These are phyloP conservation scores for Raffaelea arxii DNA, from an alignment of 2,329 filamentous ascomycete species.

Conservation along the genomic window DNA sequence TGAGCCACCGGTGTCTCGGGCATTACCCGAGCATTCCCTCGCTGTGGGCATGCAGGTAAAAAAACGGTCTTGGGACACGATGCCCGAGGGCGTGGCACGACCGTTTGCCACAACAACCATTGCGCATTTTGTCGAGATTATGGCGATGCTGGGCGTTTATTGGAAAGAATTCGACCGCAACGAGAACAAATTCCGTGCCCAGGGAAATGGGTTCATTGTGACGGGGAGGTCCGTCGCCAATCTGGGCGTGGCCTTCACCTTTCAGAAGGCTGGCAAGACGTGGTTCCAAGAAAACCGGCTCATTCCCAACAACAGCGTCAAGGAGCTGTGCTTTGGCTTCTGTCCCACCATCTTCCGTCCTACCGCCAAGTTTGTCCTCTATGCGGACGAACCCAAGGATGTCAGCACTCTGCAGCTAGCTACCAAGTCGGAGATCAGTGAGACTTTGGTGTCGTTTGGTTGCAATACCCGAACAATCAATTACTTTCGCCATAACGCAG, in stretches of 20 bases:
- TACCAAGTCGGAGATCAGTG: slow-evolving; percentile 34
- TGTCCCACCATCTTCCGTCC: slow-evolving; percentile 44
- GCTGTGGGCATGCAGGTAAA: slow-evolving; percentile 34
- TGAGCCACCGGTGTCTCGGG: slow-evolving; percentile 10
- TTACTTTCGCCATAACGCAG: slow-evolving; percentile 27
- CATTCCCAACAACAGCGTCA: slow-evolving; percentile 42
- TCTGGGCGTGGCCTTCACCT: slow-evolving; percentile 44
- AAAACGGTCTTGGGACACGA: slow-evolving; percentile 43
- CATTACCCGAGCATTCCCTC: slow-evolving; percentile 24
- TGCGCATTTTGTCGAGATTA: slow-evolving; percentile 44
- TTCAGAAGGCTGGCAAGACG: slow-evolving; percentile 39
- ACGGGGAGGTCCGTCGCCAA: slow-evolving; percentile 35
- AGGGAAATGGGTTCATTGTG: slow-evolving; percentile 45
- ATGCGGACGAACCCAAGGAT: slow-evolving; percentile 31
- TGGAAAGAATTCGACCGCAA: slow-evolving; percentile 49
- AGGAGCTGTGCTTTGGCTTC: slow-evolving; percentile 45
- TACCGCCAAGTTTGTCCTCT: slow-evolving; percentile 18
- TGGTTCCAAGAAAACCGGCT: slow-evolving; percentile 39
- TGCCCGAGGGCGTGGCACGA: slow-evolving; percentile 35
- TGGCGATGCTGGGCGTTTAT: slow-evolving; percentile 44
- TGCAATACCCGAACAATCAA: slow-evolving; percentile 43
- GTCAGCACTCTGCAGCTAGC: slow-evolving; percentile 37
- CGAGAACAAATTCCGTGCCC: slow-evolving; percentile 41
- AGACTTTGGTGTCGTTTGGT: slow-evolving; percentile 43
- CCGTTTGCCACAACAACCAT: slow-evolving; percentile 45